Conservation (phyloP, 1,284 basidiomycete species). For the Leccinum fallax region DNA sequence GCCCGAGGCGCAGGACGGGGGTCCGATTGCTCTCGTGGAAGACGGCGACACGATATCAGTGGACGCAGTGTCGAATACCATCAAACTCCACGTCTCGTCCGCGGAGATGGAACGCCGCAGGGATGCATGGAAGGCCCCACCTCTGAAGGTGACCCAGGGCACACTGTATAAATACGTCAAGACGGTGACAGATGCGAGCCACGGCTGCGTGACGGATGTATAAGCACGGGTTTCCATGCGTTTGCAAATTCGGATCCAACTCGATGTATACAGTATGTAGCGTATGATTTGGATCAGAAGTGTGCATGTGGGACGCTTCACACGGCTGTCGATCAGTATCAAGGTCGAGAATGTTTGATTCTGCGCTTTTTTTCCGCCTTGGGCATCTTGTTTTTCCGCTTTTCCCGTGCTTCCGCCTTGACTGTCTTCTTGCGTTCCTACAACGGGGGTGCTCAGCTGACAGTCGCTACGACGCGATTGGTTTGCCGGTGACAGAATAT, state of each 20-base stretch:
- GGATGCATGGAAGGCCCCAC: conserved; percentile 75
- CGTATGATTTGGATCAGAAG: conserved; percentile 4
- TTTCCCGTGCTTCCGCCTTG: conserved; percentile 87
- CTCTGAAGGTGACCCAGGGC: conserved; percentile 84
- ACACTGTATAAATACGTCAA: conserved; percentile 89
- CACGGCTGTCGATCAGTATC: conserved; percentile 32
- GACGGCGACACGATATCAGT: conserved; percentile 89
- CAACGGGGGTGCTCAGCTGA: conserved; percentile 13
- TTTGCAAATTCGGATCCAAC: conserved; percentile 5
- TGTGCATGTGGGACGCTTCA: conserved; percentile 12
- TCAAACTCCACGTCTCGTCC: conserved; percentile 70
- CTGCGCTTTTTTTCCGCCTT: conserved; percentile 90
- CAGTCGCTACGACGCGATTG: conserved; percentile 6
- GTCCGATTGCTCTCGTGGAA: conserved; percentile 86
- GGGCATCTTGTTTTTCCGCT: conserved; percentile 89
- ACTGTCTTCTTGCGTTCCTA: conserved; percentile 89
- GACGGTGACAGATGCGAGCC: conserved; percentile 83
- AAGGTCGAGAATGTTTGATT: conserved; percentile 59
- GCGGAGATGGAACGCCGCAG: conserved; percentile 74
- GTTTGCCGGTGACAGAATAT: conserved; percentile 1
- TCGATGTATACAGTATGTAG: conserved; percentile 8
- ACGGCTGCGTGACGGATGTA: conserved; percentile 86
- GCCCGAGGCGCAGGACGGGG: conserved; percentile 87
- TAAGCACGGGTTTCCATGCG: conserved; percentile 38
- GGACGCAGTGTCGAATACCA: conserved; percentile 83